Percentiles rank a stretch among this genome's conserved stretches.
Conservation (phyloP, 2,329 filamentous ascomycete species). For the Zymoseptoria pseudotritici region DNA sequence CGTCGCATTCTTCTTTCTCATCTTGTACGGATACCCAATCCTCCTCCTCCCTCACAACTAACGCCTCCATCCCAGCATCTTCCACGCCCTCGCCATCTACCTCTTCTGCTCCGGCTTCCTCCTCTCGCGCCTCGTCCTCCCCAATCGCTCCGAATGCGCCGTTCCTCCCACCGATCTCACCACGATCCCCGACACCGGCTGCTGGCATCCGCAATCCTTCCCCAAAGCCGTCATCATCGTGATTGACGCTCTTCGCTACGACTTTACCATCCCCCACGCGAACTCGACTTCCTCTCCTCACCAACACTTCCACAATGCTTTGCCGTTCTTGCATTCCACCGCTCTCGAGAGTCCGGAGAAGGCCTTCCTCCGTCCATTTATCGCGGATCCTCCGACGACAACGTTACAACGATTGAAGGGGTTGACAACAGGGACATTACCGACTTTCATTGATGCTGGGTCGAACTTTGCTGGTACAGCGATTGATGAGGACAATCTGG, state of each 20-base stretch:
- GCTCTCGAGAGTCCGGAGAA: conserved; percentile 66
- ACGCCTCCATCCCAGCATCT: conserved; percentile 38
- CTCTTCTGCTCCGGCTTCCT: conserved; percentile 95
- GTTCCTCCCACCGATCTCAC: conserved; percentile 53
- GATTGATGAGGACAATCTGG: conserved; percentile 84
- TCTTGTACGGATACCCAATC: conserved; percentile 42
- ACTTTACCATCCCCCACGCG: conserved; percentile 77
- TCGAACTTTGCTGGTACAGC: conserved; percentile 93
- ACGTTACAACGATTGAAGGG: conserved; percentile 91
- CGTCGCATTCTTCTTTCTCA: conserved; percentile 60
- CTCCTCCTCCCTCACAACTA: neutral
- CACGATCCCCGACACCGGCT: conserved; percentile 54
- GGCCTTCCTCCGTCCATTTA: conserved; percentile 87
- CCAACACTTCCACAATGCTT: conserved; percentile 74
- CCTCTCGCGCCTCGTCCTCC: conserved; percentile 73
- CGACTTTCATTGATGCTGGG: conserved; percentile 87
- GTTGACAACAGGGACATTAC: conserved; percentile 86
- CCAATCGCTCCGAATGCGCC: conserved; percentile 70
- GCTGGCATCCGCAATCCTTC: conserved; percentile 94
- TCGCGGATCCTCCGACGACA: conserved; percentile 90
- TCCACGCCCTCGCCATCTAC: conserved; percentile 75
- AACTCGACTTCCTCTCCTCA: conserved; percentile 41
- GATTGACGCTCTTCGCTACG: conserved; percentile 90
- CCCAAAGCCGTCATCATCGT: conserved; percentile 84
- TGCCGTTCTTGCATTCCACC: conserved; percentile 80